Evolutionary conservation across 805 yeast species (phyloP), one percentile per base, ranked within the genome.

Genomic region (Wickerhamiella kurtzmanii): DNA sequence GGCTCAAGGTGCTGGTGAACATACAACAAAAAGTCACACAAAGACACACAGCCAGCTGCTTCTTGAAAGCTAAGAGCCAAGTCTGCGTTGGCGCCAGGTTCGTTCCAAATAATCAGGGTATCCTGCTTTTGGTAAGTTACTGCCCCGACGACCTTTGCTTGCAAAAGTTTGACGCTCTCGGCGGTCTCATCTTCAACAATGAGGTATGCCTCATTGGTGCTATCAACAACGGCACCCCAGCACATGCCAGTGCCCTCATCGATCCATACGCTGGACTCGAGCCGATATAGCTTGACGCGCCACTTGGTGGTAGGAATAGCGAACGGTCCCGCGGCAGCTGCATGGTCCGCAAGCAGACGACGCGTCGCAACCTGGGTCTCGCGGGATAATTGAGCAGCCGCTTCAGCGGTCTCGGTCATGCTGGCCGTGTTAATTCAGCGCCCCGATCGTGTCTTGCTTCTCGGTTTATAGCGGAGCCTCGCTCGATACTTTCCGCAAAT

Each of bases 241-340:
- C 95, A 86, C 60, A 75, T 81, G 0, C 98, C 97, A 0, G 96
- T 87, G 17, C 96, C 97, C 43, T 81, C 76, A 59, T 89, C 97
- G 37, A 77, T 69, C 98, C 98, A 89, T 55, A 76, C 80, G 43
- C 81, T 88, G 22, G 82, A 81, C 37, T 77, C 79, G 28, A 92
- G 68, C 15, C 83, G 71, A 60, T 89, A 92, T n/a, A 92, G 89
- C 60, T 88, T 89, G 44, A 89, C 98, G 53, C 96, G 69, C 59
- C 87, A 75, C 11, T 87, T 83, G 22, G 69, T 50, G 28, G 63
- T 58, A 4, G 70, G 68, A 9, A 60, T 51, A 32, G 56, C 76
- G 76, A 25, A 25, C 9, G 32, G 32, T 6, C 32, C 32, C 11
- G 32, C 32, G 32, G 32, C 38, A 17, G 18, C 38, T 16, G 32